A percentile compares a stretch with the other conserved stretches of the same genome.
phyloP scores from a whole-genome alignment of 441 rosid genomes.

The Capsella rubella region DNA sequence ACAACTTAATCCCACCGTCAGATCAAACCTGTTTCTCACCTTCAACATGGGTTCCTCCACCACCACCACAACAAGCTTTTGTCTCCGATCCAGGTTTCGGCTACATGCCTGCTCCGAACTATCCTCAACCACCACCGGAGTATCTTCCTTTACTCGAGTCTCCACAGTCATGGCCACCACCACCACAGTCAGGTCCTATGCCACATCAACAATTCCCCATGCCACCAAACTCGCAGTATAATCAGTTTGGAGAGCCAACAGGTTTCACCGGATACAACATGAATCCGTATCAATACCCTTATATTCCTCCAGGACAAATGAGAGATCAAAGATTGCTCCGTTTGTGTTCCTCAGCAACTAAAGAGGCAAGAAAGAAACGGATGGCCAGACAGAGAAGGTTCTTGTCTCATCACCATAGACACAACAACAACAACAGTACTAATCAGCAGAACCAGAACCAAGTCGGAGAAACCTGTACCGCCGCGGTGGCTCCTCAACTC shows the following conservation, averaged over 20 bases:
- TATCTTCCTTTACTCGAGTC: conserved; percentile 67
- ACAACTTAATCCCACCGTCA: conserved; percentile 38
- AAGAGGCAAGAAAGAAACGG: conserved; percentile 94
- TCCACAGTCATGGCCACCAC: conserved; percentile 64
- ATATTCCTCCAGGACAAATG: conserved; percentile 45
- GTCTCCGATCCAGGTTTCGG: conserved; percentile 53
- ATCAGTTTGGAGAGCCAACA: conserved; percentile 51
- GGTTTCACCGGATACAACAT: conserved; percentile 57
- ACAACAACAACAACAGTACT: conserved; percentile 37
- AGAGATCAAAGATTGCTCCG: conserved; percentile 57
- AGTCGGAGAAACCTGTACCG: conserved; percentile 53
- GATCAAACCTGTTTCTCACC: conserved; percentile 46
- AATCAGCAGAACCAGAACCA: conserved; percentile 41
- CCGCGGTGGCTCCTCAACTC: conserved; percentile 37
- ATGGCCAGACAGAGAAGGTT: conserved; percentile 94
- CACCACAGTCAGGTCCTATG: conserved; percentile 36
- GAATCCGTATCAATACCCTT: conserved; percentile 62
- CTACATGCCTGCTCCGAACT: conserved; percentile 40
- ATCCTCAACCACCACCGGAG: conserved; percentile 49
- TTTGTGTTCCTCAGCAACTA: conserved; percentile 78
- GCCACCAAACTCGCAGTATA: conserved; percentile 48
- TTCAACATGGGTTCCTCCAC: conserved; percentile 50
- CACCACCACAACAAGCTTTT: conserved; percentile 54
- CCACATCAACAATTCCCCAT: conserved; percentile 51
- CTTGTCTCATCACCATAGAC: conserved; percentile 59